phyloP scores from a whole-genome alignment of 768 basidiomycete genomes.

The Termitomyces sp. region DNA sequence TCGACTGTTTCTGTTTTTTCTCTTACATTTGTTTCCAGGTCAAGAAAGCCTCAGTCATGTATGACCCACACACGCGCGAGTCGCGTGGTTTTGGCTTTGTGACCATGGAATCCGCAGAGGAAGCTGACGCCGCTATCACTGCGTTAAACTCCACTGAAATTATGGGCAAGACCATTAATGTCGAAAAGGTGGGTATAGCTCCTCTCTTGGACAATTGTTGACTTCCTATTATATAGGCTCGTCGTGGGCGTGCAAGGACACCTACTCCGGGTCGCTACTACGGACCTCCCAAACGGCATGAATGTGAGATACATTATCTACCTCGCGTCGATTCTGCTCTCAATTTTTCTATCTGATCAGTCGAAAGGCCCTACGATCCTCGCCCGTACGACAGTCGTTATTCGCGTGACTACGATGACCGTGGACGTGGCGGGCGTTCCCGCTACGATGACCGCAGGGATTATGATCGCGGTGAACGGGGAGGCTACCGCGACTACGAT shows the following conservation, averaged over 20 bases:
- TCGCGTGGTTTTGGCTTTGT: constrained; percentile 83
- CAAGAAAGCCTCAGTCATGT: constrained; percentile 68
- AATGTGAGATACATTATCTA: constrained; percentile 40
- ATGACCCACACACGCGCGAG: constrained; percentile 67
- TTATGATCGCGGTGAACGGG: constrained; percentile 37
- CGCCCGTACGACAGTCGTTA: constrained; percentile 91
- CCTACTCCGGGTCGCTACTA: constrained; percentile 96
- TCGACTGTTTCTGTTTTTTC: not conserved
- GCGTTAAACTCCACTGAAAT: constrained; percentile 81
- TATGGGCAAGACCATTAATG: constrained; percentile 81
- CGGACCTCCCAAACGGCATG: constrained; percentile 82
- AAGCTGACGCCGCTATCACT: constrained; percentile 88
- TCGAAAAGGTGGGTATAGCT: constrained; percentile 68
- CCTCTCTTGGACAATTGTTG: not conserved
- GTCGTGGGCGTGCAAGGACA: constrained; percentile 84
- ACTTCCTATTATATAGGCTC: constrained; percentile 50
- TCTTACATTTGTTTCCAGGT: constrained; percentile 41
- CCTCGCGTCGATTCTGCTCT: constrained; percentile 1
- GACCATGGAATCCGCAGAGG: constrained; percentile 63
- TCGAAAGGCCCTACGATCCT: constrained; percentile 87
- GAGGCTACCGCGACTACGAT: constrained; percentile 33
- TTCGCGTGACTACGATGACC: constrained; percentile 47
- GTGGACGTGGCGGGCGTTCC: constrained; percentile 40
- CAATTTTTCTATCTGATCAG: constrained; percentile 30
- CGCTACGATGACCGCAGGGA: constrained; percentile 47